phyloP scores from a whole-genome alignment of 2,329 filamentous ascomycete genomes.

The Pseudogymnoascus sp. region DNA sequence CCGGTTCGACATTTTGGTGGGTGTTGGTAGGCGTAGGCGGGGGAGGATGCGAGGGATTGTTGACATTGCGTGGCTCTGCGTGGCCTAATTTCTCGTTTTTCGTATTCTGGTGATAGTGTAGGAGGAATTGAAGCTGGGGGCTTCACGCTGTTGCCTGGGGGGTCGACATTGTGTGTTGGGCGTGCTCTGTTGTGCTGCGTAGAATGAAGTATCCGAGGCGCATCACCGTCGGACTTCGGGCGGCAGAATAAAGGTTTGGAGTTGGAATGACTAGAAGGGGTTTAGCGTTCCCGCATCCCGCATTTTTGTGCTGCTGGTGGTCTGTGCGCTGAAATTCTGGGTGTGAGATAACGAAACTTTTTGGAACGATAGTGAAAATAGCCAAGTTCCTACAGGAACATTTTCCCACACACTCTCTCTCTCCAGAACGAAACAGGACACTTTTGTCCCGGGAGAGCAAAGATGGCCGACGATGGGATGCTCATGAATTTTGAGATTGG shows the following conservation, averaged over 20 bases:
- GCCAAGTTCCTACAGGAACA: too few species aligned
- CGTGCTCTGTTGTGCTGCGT: slow-evolving; percentile 28
- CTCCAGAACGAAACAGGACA: background rate
- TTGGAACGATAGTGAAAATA: too few species aligned
- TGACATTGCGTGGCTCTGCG: background rate
- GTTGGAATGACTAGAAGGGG: background rate
- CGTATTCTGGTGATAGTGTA: background rate
- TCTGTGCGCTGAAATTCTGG: slow-evolving; percentile 14
- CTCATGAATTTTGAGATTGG: slow-evolving; percentile 83
- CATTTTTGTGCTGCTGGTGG: background rate
- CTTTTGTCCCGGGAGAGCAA: slow-evolving; percentile 12
- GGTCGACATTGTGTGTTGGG: background rate
- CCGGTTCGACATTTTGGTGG: background rate
- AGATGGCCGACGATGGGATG: slow-evolving; percentile 92
- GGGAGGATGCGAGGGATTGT: background rate
- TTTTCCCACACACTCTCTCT: background rate
- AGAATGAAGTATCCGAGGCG: slow-evolving; percentile 19
- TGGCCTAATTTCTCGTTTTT: too few species aligned
- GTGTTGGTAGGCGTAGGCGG: background rate
- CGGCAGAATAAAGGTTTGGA: background rate
- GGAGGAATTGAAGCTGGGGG: background rate
- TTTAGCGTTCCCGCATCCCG: slow-evolving; percentile 19
- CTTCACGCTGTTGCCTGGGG: background rate
- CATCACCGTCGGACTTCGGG: background rate
- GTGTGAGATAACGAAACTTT: slow-evolving; percentile 17